phyloP scores from a whole-genome alignment of 441 rosid genomes.

The Pelargonium hybrid region DNA sequence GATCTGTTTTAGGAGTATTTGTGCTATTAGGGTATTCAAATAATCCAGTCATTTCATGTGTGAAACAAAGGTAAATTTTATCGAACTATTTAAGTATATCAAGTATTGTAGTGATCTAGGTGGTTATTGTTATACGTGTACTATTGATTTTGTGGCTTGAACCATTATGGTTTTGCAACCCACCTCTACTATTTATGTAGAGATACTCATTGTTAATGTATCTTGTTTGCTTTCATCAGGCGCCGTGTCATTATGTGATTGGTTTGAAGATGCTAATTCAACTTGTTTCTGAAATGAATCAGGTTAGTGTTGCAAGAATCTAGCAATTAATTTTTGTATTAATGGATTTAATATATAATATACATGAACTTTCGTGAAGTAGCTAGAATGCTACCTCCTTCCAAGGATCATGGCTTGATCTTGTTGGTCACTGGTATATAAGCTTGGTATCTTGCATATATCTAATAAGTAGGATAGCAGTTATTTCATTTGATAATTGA shows the following conservation, averaged over 20 bases:
- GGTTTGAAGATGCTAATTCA: conserved; percentile 95
- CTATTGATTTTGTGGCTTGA: conserved; percentile 4
- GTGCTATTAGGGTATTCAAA: background rate
- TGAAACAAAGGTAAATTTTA: background rate
- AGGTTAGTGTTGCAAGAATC: conserved; percentile 39
- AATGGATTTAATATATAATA: background rate
- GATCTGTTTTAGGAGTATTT: background rate
- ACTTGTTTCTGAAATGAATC: conserved; percentile 96
- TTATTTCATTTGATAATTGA: background rate
- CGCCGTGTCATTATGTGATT: conserved; percentile 70
- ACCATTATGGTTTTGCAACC: background rate
- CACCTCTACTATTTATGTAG: background rate
- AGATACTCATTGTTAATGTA: conserved; percentile 13
- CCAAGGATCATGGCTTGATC: background rate
- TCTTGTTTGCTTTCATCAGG: conserved; percentile 37
- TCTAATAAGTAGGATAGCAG: background rate
- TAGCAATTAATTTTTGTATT: conserved; percentile 16
- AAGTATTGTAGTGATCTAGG: background rate
- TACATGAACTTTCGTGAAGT: background rate
- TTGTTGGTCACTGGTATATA: background rate
- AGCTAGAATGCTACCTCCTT: background rate
- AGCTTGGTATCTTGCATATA: background rate
- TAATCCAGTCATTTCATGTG: background rate
- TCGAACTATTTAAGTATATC: background rate
- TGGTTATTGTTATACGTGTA: background rate